Percentiles rank a stretch among this genome's conserved stretches.
Evolutionary conservation across 495 filamentous ascomycete species (phyloP).

Genomic region (Choiromyces venosus): DNA sequence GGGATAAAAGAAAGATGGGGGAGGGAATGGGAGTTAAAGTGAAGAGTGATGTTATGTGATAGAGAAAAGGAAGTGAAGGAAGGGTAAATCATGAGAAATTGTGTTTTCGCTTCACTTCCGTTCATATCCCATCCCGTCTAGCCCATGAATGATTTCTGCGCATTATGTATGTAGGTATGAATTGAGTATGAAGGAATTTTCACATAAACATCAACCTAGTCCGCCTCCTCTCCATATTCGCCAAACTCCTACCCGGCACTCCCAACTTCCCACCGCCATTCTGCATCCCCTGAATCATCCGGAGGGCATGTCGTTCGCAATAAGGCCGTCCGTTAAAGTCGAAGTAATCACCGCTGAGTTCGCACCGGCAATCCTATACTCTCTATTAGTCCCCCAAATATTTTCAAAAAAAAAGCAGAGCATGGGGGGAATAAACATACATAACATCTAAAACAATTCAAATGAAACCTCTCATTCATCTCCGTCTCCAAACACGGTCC

Average conservation of each 20-base stretch:
- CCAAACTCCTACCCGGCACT: conserved; percentile 36
- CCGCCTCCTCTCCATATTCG: conserved; percentile 66
- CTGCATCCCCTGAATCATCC: conserved; percentile 47
- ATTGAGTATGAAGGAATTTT: conserved; percentile 15
- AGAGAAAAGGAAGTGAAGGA: not conserved
- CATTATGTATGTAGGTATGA: too few relatives aligned
- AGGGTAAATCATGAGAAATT: not conserved
- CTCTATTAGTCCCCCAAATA: not conserved
- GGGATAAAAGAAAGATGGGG: not conserved
- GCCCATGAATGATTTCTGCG: too few relatives aligned
- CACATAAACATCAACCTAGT: conserved; percentile 82
- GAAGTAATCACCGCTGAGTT: conserved; percentile 51
- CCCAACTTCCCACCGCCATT: conserved; percentile 43
- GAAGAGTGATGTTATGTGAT: not conserved
- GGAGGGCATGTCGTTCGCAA: conserved; percentile 80
- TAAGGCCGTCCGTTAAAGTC: conserved; percentile 62
- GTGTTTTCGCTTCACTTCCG: conserved; percentile 4
- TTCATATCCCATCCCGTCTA: not conserved
- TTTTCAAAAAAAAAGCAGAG: not conserved
- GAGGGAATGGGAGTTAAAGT: not conserved
- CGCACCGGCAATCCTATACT: conserved; percentile 43
- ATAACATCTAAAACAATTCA: conserved; percentile 74
- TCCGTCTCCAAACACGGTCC: conserved; percentile 91
- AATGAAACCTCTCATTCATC: conserved; percentile 72
- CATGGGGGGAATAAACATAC: conserved; percentile 48